Conservation (phyloP, 192 early-diverging fungal genomes). For the Gonapodya prolifera region DNA sequence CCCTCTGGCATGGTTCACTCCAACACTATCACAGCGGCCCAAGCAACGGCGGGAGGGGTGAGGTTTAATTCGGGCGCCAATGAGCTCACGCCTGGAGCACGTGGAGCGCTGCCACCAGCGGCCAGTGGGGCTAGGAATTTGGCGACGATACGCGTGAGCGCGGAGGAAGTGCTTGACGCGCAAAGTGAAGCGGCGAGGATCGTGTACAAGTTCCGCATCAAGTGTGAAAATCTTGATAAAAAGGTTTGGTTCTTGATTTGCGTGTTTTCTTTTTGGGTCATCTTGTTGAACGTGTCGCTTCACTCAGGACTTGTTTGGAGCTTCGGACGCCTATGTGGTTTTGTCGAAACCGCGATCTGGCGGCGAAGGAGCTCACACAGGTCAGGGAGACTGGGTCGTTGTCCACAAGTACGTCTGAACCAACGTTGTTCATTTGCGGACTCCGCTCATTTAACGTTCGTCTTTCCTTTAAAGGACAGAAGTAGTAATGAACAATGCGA, state of each 20-base stretch:
- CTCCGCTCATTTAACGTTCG: too few species aligned
- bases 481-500: not conserved
- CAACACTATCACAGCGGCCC: too few species aligned
- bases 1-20: not conserved
- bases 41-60: too few species aligned
- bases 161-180: not conserved
- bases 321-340: not conserved
- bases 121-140: not conserved
- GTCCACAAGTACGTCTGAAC: too few species aligned
- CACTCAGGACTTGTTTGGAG: not conserved
- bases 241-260: too few species aligned
- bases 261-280: too few species aligned
- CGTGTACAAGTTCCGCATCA: not conserved
- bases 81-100: not conserved
- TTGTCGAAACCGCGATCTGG: not conserved
- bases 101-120: not conserved
- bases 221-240: not conserved
- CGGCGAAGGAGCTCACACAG: not conserved
- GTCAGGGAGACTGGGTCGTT: not conserved
- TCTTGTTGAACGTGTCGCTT: too few species aligned
- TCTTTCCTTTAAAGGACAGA: not conserved
- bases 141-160: not conserved
- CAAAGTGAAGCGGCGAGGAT: not conserved
- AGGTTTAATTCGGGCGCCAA: not conserved
- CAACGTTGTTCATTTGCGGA: not conserved